Conservation (phyloP, 306 rosid genomes). For the Arachis hypogaea region DNA sequence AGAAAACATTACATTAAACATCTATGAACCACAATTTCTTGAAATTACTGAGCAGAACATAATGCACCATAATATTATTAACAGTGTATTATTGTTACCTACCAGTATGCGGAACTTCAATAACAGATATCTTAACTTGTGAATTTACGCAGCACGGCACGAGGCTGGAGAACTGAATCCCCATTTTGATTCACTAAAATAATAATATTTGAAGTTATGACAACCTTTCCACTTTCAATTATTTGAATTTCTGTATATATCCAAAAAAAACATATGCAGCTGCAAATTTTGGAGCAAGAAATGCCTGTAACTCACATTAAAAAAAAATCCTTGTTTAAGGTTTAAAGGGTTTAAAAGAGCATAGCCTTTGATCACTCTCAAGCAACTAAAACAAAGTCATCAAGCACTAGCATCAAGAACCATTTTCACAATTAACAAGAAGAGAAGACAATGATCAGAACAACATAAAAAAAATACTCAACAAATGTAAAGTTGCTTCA, state of each 20-base stretch:
- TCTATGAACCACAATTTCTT: slow-evolving; percentile 8
- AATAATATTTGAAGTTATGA: background rate
- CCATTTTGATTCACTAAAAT: slow-evolving; percentile 53
- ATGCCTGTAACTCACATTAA: slow-evolving; percentile 28
- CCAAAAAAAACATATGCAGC: background rate
- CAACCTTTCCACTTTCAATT: slow-evolving; percentile 43
- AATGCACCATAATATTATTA: slow-evolving; percentile 22
- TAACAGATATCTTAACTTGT: slow-evolving; percentile 73
- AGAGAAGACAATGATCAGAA: background rate
- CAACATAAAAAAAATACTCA: slow-evolving; percentile 27
- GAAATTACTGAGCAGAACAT: slow-evolving; percentile 12
- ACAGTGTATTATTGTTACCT: slow-evolving; percentile 28
- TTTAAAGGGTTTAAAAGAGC: background rate
- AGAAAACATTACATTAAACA: slow-evolving; percentile 38
- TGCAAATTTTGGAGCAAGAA: slow-evolving; percentile 33
- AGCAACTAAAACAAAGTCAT: slow-evolving; percentile 38
- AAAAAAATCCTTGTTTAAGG: slow-evolving; percentile 13
- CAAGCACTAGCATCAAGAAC: slow-evolving; percentile 28
- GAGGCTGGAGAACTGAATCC: slow-evolving; percentile 68
- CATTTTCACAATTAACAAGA: slow-evolving; percentile 17
- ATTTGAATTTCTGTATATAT: slow-evolving; percentile 36
- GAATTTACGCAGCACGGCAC: slow-evolving; percentile 73
- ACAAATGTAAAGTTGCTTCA: slow-evolving; percentile 28
- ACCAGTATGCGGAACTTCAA: slow-evolving; percentile 71
- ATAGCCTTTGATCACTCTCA: background rate